Base-by-base conservation (phyloP, 1,284 basidiomycete species). In the Garcileccinum viscosum region DNA sequence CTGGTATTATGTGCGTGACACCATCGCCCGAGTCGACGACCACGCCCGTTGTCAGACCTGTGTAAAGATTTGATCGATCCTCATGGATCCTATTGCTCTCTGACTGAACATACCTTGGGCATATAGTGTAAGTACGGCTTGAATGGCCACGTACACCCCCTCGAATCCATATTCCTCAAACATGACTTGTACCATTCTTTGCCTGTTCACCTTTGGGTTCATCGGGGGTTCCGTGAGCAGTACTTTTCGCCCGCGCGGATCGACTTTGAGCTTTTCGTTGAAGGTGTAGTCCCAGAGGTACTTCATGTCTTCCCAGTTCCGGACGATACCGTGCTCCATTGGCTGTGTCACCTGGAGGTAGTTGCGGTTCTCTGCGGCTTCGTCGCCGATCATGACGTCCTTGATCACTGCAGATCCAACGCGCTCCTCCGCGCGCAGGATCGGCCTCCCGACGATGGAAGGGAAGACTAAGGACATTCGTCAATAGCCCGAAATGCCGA, bases 281-380 rank as follows among this genome's bases (percentile, higher is more conserved):
- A 99, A 99, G 3, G 97, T 99, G 81, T 99, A 99, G 83, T 99
- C 92, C 98, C 97, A 99, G 19, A 99, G 87, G 77, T 96, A 90
- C 78, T 93, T 93, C 98, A 99, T 99, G 83, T 99, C 98, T 77
- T 96, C 95, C 96, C 97, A 99, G 84, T 99, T 98, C 78, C 94
- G 93, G 67, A 99, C 93, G 81, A 99, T 98, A 67, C 98, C 98
- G 83, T 99, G 98, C 81, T 99, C 98, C 95, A 99, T 97, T 4
- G 98, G 97, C 77, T 99, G 97, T 2, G 95, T 94, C 67, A 99
- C 89, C 83, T 99, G 97, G 37, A 99, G 90, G 84, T 95, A 99
- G 79, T 95, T 97, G 63, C 97, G 93, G 80, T 96, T 93, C 82
- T 93, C 89, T 58, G 95, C 95, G 33, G 98, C 98, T 81, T 98